phyloP scores from a whole-genome alignment of 257 asterid species.

The Capsicum rhomboideum region DNA sequence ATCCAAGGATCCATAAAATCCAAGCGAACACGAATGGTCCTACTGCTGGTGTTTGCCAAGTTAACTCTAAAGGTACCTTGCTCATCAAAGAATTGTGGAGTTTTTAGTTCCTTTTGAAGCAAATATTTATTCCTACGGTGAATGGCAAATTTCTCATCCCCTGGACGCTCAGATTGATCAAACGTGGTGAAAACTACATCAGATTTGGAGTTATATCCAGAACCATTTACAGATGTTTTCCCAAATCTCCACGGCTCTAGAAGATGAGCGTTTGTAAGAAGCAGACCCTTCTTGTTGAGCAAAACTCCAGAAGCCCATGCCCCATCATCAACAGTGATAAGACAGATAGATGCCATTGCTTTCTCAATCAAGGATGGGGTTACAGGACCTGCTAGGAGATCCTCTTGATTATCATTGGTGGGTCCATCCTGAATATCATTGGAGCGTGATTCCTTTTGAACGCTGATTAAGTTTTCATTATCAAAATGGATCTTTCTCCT shows the following conservation, averaged over 20 bases:
- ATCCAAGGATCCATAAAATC: constrained; percentile 82
- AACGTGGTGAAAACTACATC: constrained; percentile 23
- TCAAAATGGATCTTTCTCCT: constrained; percentile 24
- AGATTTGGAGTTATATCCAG: constrained; percentile 24
- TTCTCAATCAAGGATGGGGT: constrained; percentile 56
- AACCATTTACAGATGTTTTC: constrained; percentile 49
- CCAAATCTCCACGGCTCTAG: constrained; percentile 98
- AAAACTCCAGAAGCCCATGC: constrained; percentile 98
- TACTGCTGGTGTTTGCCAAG: constrained; percentile 26
- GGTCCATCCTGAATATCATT: constrained; percentile 19
- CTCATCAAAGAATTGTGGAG: constrained; percentile 22
- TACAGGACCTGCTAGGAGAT: constrained; percentile 21
- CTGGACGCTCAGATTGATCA: constrained; percentile 11
- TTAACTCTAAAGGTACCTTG: constrained; percentile 22
- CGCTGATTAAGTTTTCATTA: constrained; percentile 25
- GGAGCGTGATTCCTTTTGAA: constrained; percentile 16
- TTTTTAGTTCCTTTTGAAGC: constrained; percentile 16
- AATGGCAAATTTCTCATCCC: constrained; percentile 18
- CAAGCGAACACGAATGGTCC: constrained; percentile 63
- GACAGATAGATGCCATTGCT: constrained; percentile 82
- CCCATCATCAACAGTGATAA: constrained; percentile 78
- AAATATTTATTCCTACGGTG: constrained; percentile 10
- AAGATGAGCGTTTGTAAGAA: constrained; percentile 97
- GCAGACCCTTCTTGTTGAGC: constrained; percentile 76
- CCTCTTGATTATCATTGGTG: constrained; percentile 17